A percentile compares a stretch with the other conserved stretches of the same genome.
phyloP scores from a whole-genome alignment of 805 yeast genomes.

The Soucietia sequanensis region DNA sequence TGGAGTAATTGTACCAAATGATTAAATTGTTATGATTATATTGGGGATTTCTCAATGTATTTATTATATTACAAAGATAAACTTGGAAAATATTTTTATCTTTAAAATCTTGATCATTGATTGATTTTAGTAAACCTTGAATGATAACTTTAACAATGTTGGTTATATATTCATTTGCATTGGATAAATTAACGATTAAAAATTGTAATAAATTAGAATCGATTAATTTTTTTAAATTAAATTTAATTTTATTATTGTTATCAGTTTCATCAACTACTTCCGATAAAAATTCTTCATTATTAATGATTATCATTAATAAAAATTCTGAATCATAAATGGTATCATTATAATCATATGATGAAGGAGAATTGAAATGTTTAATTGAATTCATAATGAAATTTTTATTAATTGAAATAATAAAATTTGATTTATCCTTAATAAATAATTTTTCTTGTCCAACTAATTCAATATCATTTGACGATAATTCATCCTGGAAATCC shows the following conservation, averaged over 20 bases:
- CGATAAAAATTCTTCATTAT: conserved; percentile 61
- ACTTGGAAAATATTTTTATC: conserved; percentile 57
- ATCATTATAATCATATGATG: conserved; percentile 19
- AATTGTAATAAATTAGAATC: conserved; percentile 56
- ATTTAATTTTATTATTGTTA: conserved; percentile 21
- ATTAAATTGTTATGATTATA: conserved; percentile 15
- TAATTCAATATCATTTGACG: conserved; percentile 43
- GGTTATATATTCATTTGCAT: conserved; percentile 19
- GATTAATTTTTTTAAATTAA: conserved; percentile 56
- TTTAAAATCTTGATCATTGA: conserved; percentile 44
- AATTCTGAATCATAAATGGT: conserved; percentile 69
- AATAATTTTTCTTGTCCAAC: conserved; percentile 45
- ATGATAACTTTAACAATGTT: conserved; percentile 45
- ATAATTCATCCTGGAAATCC: conserved; percentile 54
- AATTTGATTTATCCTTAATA: conserved; percentile 43
- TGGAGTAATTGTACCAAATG: conserved; percentile 54
- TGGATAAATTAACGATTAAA: conserved; percentile 46
- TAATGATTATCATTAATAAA: conserved; percentile 56
- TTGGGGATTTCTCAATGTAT: conserved; percentile 33
- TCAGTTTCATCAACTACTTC: conserved; percentile 24
- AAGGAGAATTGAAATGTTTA: conserved; percentile 12
- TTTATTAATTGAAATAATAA: conserved; percentile 52
- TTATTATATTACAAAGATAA: conserved; percentile 47
- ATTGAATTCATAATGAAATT: conserved; percentile 50
- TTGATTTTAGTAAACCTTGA: conserved; percentile 40